These are phyloP conservation scores for Chrysosporium keratinophilum DNA, from an alignment of 2,329 filamentous ascomycete species.

Conservation along the genomic window DNA sequence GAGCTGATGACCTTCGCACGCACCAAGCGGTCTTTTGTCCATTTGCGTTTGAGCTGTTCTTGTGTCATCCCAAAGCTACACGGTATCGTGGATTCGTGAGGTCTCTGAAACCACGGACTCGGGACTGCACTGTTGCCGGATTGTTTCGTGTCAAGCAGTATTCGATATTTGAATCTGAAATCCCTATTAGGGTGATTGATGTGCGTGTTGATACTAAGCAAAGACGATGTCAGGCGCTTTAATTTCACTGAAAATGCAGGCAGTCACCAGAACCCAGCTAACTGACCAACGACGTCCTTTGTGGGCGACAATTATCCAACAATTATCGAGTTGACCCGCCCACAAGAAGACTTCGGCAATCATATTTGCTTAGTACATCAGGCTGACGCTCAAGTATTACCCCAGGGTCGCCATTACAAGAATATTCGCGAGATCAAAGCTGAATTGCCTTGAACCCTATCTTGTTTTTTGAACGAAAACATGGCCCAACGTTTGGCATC, in stretches of 20 bases:
- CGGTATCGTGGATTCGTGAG: background rate
- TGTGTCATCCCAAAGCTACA: background rate
- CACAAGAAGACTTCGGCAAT: background rate
- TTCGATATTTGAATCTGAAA: background rate
- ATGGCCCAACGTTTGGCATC: too few species aligned
- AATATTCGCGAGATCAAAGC: background rate
- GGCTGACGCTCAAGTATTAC: background rate
- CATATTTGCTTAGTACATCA: background rate
- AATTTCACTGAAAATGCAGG: slow-evolving; percentile 10
- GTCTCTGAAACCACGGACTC: background rate
- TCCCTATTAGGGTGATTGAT: background rate
- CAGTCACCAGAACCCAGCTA: background rate
- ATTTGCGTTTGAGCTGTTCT: background rate
- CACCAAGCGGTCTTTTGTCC: background rate
- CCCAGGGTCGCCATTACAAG: background rate
- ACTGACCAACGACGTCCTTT: background rate
- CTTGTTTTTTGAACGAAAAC: too few species aligned
- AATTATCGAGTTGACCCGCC: background rate
- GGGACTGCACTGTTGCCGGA: background rate
- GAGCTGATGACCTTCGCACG: too few species aligned
- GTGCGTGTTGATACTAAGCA: background rate
- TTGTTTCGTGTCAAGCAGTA: background rate
- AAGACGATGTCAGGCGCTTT: background rate
- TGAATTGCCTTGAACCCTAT: background rate
- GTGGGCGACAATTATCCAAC: background rate